A percentile compares a stretch with the other conserved stretches of the same genome.
These are phyloP conservation scores for Aspergillus jensenii DNA, from an alignment of 2,329 filamentous ascomycete genomes.

Conservation along the genomic window DNA sequence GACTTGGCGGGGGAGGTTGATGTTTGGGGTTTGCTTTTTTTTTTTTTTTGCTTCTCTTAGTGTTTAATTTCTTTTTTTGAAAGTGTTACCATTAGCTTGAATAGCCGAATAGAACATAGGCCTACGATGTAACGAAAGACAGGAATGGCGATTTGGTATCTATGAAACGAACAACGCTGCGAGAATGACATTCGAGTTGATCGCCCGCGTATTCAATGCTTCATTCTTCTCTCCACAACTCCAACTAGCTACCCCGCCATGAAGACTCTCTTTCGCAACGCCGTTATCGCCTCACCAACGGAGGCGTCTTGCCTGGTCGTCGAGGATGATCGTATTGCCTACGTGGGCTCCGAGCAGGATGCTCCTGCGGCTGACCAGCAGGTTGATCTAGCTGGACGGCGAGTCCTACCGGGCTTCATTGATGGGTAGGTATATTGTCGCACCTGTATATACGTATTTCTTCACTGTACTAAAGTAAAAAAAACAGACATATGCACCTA, in stretches of 20 bases:
- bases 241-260: slow-evolving; percentile 1
- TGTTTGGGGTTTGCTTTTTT: slow-evolving; percentile 6
- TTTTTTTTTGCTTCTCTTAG: background rate
- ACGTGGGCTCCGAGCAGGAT: slow-evolving; percentile 38
- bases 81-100: background rate
- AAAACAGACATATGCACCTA: slow-evolving; percentile 35
- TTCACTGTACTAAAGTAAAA: background rate
- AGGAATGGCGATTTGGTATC: slow-evolving; percentile 7
- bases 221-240: background rate
- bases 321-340: slow-evolving; percentile 39
- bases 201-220: background rate
- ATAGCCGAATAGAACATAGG: background rate
- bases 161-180: background rate
- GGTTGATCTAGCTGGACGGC: slow-evolving; percentile 36
- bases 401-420: slow-evolving; percentile 49
- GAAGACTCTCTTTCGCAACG: slow-evolving; percentile 21
- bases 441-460: no score
- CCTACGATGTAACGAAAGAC: slow-evolving; percentile 2
- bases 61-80: background rate
- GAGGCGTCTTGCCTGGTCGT: slow-evolving; percentile 33
- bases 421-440: slow-evolving; percentile 39
- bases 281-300: slow-evolving; percentile 7
- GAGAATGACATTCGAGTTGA: background rate
- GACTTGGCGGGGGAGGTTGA: slow-evolving; percentile 21
- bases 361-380: slow-evolving; percentile 15